phyloP scores from a whole-genome alignment of 1,139 yeast species.

The Nakaseomyces kungkrabaensis region DNA sequence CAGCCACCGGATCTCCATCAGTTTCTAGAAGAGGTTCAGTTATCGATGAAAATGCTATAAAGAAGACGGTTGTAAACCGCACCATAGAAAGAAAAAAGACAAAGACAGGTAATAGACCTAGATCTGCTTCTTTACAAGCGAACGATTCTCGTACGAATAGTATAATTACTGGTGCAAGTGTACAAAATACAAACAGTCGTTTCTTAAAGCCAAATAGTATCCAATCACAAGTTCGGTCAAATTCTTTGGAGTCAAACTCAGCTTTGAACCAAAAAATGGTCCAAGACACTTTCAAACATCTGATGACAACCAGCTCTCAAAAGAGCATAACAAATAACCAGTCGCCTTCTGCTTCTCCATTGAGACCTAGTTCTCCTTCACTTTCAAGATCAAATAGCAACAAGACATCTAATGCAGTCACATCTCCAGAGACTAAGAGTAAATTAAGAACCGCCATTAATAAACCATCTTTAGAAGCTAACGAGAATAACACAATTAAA shows the following conservation, averaged over 20 bases:
- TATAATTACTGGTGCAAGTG: background rate
- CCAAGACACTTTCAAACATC: conserved; percentile 17
- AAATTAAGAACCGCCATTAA: background rate
- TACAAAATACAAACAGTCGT: background rate
- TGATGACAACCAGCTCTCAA: conserved; percentile 7
- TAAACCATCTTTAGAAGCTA: background rate
- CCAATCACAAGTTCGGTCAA: conserved; percentile 13
- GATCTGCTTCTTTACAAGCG: conserved; percentile 28
- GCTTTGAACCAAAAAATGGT: conserved; percentile 21
- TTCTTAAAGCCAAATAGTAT: conserved; percentile 1
- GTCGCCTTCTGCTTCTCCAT: conserved; percentile 1
- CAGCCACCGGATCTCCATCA: conserved; percentile 15
- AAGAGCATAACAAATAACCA: background rate
- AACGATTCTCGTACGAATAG: conserved; percentile 1
- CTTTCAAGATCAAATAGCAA: conserved; percentile 1
- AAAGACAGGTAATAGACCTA: conserved; percentile 13
- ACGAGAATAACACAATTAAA: background rate
- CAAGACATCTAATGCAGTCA: background rate
- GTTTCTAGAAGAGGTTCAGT: conserved; percentile 18
- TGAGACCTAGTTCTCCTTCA: conserved; percentile 1
- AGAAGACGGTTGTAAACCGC: background rate
- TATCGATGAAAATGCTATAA: conserved; percentile 2
- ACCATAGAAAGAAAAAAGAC: background rate
- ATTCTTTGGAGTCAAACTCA: conserved; percentile 25
- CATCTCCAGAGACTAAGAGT: background rate